Evolutionary conservation across 139 green algal genomes (phyloP).

Genomic region (Chlamydomonas incerta): DNA sequence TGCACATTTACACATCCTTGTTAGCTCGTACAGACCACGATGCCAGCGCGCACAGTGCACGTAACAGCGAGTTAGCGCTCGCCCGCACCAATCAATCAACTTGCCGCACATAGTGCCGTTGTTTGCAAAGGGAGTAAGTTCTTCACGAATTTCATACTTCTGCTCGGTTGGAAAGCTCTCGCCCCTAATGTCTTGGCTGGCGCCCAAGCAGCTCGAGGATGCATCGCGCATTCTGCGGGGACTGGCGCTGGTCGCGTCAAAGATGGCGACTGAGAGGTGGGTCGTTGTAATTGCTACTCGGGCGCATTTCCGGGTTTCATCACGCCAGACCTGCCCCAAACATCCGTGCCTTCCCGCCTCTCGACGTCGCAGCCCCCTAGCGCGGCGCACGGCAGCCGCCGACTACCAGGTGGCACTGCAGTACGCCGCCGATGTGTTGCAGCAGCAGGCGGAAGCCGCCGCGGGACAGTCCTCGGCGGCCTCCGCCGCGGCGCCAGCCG

Average conservation of each 20-base stretch:
- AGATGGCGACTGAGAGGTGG: constrained; percentile 67
- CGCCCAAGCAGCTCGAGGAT: constrained; percentile 74
- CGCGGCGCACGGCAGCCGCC: constrained; percentile 13
- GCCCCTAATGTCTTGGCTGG: constrained; percentile 56
- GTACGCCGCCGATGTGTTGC: constrained; percentile 36
- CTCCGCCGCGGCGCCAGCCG: background rate
- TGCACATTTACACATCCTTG: no score
- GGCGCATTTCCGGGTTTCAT: background rate
- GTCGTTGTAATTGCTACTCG: background rate
- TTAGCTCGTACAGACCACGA: no score
- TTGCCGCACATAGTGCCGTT: no score
- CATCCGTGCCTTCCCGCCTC: background rate
- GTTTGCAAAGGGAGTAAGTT: no score
- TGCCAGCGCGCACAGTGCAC: no score
- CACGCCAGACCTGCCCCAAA: background rate
- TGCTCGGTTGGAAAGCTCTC: no score
- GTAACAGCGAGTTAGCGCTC: no score
- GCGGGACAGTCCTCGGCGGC: background rate
- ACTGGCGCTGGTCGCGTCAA: constrained; percentile 64
- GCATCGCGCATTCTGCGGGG: constrained; percentile 67
- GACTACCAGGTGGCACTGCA: constrained; percentile 40
- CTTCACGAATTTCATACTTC: no score
- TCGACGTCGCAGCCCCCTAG: constrained; percentile 30
- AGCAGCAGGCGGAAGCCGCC: constrained; percentile 22
- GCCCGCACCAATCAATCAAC: no score